Evolutionary conservation across 2,329 filamentous ascomycete species (phyloP), one percentile per base, ranked within the genome.

Genomic region (Phyllosticta citriasiana): DNA sequence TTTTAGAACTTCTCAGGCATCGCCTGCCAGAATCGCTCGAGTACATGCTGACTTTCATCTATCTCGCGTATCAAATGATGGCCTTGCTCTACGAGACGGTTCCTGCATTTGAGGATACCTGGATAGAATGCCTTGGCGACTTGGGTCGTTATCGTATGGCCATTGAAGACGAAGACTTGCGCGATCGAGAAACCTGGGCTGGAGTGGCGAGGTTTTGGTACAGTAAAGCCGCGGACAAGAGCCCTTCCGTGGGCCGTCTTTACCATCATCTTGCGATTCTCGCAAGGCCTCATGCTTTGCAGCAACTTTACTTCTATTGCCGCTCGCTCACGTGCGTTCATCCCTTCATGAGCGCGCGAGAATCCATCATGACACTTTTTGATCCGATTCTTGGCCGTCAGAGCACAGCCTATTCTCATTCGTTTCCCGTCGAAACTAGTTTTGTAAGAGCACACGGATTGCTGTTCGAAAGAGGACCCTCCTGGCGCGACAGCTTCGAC

Each of bases 71-170:
- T 65, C 88, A 88, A 2, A 95, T 96, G 84, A 90, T 97, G 82
- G 88, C 89, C 0, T 74, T 97, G 0, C 74, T 97, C 0, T 88
- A 91, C 63, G 93, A 97, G 67, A 96, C 89, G 0, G 89, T 96
- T 0, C 86, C 88, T 0, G 80, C 83, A 0, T 97, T 96, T 65
- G 83, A 88, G 58, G 88, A 94, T 62, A 96, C 89, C 0, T 97
- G 93, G 93, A 89, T 96, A 8, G 93, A 97, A 66, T 97, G 92
- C 59, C 76, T 97, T 0, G 93, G 93, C 0, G 92, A 97, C 69
- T 74, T 97, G 0, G 88, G 87, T 0, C 80, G 92, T 22, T 97
- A 95, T 67, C 80, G 87, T 0, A 97, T 97, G 91, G 91, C 91
- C 0, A 91, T 97, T 53, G 92, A 97, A 71, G 88, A 96, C 51